Evolutionary conservation across 2,329 filamentous ascomycete species (phyloP).

Genomic region (Akanthomyces lecanii): DNA sequence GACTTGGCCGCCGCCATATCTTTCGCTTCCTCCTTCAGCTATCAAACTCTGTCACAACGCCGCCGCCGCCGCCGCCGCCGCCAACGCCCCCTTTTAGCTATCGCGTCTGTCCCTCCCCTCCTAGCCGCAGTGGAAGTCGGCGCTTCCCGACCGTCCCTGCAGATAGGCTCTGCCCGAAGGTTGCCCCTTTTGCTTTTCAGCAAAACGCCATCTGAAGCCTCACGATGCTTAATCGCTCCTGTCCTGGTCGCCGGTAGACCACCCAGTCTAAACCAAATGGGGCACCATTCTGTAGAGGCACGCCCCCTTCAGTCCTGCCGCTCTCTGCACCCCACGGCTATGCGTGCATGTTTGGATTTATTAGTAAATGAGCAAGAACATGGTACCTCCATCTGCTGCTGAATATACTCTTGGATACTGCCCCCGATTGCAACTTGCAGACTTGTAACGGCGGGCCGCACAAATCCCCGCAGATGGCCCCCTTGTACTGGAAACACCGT

Average conservation of each 20-base stretch:
- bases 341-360: too few species aligned
- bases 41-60: neutral
- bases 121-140: constrained; percentile 10
- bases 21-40: neutral
- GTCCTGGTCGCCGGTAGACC: neutral
- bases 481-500: neutral
- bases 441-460: neutral
- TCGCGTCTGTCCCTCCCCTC: neutral
- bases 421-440: neutral
- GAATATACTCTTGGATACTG: neutral
- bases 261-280: neutral
- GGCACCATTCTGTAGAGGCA: constrained; percentile 1
- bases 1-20: neutral
- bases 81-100: neutral
- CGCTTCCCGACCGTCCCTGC: constrained; percentile 1
- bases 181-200: neutral
- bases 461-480: neutral
- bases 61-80: neutral
- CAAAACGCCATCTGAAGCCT: neutral
- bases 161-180: constrained; percentile 12
- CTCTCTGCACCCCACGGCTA: neutral
- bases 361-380: too few species aligned
- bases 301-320: neutral
- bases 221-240: neutral
- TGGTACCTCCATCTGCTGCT: neutral